These are phyloP conservation scores for Asterella californica DNA, from an alignment of 225 moss, liverwort and hornwort genomes.

Conservation along the genomic window DNA sequence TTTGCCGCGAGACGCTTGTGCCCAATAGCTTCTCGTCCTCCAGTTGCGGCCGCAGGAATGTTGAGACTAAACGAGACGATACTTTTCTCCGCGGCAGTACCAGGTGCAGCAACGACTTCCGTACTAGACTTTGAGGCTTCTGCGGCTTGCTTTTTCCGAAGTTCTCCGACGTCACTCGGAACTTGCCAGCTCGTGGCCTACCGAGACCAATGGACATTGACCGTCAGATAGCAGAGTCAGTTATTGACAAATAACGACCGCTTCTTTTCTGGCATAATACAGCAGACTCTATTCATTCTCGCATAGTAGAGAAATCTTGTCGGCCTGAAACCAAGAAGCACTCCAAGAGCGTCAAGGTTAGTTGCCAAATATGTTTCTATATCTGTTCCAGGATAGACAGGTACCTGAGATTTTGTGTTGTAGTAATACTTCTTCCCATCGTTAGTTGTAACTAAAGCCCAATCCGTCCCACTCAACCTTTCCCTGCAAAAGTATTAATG, in stretches of 20 bases:
- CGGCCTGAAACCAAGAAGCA: neutral
- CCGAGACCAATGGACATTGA: neutral
- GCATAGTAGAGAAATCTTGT: neutral
- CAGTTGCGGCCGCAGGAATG: slow-evolving; percentile 65
- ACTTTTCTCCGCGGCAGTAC: slow-evolving; percentile 57
- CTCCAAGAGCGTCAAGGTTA: neutral
- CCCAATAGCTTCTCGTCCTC: slow-evolving; percentile 69
- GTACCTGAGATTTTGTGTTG: slow-evolving; percentile 85
- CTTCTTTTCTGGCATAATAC: neutral
- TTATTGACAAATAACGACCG: neutral
- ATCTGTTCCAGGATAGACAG: neutral
- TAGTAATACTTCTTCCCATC: slow-evolving; percentile 84
- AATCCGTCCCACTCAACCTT: slow-evolving; percentile 70
- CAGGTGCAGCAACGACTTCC: slow-evolving; percentile 53
- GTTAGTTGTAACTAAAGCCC: slow-evolving; percentile 81
- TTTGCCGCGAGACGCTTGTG: slow-evolving; percentile 56
- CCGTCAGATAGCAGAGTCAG: neutral
- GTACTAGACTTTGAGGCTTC: slow-evolving; percentile 41
- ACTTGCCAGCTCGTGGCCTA: slow-evolving; percentile 89
- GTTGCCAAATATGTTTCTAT: neutral
- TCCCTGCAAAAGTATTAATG: slow-evolving; percentile 53
- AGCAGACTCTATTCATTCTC: neutral
- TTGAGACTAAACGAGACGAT: slow-evolving; percentile 69
- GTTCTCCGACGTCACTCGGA: slow-evolving; percentile 61
- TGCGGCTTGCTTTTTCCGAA: slow-evolving; percentile 58